Conservation (phyloP, 305 asterid species). For the Fraxinus paxiana region DNA sequence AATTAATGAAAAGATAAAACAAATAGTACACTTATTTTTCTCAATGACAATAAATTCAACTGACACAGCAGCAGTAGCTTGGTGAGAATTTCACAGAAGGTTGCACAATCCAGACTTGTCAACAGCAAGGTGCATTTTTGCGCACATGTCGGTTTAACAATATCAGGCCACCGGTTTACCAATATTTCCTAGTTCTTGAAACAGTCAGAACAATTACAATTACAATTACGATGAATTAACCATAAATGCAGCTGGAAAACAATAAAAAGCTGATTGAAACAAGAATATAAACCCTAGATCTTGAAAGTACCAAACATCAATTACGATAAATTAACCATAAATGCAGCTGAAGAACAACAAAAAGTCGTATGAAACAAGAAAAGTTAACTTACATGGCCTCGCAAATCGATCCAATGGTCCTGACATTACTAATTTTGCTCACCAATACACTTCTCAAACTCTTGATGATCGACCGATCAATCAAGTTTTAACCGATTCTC, state of each 20-base stretch:
- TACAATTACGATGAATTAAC: background rate
- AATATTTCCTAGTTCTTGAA: background rate
- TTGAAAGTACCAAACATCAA: background rate
- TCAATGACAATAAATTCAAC: background rate
- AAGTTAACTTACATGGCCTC: slow-evolving; percentile 59
- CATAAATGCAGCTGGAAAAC: background rate
- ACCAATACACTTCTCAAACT: slow-evolving; percentile 20
- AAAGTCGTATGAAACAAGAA: background rate
- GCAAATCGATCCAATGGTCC: slow-evolving; percentile 66
- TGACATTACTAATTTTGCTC: slow-evolving; percentile 44
- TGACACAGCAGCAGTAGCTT: background rate
- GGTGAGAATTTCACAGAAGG: background rate
- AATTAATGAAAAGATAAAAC: background rate
- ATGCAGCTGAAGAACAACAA: background rate
- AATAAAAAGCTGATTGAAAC: background rate
- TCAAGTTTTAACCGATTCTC: slow-evolving; percentile 21
- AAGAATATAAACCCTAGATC: background rate
- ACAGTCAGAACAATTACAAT: background rate
- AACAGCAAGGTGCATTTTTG: background rate
- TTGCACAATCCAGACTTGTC: background rate
- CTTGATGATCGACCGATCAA: slow-evolving; percentile 30
- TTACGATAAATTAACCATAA: background rate
- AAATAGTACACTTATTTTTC: background rate
- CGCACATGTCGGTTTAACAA: background rate
- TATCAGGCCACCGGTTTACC: background rate